Evolutionary conservation across 331 rosid genomes (phyloP).

Genomic region (Arachis monticola): DNA sequence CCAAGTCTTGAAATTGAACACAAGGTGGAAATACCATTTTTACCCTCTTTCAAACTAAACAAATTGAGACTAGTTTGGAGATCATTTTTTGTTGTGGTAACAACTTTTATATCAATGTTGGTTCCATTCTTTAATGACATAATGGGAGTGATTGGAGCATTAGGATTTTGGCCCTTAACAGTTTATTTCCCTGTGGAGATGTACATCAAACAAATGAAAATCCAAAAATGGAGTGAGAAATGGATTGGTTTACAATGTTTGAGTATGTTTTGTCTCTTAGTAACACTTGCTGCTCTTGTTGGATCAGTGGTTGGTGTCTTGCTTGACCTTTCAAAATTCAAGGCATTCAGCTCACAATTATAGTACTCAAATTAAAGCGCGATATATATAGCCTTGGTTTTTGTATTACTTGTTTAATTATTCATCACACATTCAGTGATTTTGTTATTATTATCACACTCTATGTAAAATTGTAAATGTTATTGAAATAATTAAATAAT

Average conservation of each 20-base stretch:
- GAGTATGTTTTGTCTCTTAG: constrained; percentile 43
- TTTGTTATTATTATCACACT: too few relatives aligned
- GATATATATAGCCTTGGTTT: too few relatives aligned
- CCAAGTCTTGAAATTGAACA: constrained; percentile 26
- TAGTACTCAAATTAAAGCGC: background rate
- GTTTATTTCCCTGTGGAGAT: constrained; percentile 58
- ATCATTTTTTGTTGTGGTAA: constrained; percentile 44
- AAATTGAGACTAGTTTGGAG: constrained; percentile 50
- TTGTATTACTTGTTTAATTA: too few relatives aligned
- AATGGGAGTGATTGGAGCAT: constrained; percentile 58
- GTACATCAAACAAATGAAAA: constrained; percentile 48
- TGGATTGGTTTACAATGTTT: constrained; percentile 47
- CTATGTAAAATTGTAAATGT: too few relatives aligned
- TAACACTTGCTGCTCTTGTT: constrained; percentile 42
- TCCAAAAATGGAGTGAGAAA: constrained; percentile 48
- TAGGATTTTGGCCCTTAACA: constrained; percentile 61
- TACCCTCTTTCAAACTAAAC: constrained; percentile 37
- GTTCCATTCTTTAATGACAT: constrained; percentile 61
- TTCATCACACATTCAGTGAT: too few relatives aligned
- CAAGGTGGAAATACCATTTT: constrained; percentile 41
- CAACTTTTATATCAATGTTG: constrained; percentile 53
- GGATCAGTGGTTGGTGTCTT: constrained; percentile 50
- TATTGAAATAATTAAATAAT: too few relatives aligned
- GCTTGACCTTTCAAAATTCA: constrained; percentile 41
- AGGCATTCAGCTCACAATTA: constrained; percentile 36